Conservation (phyloP, 768 basidiomycete genomes). For the Lactarius psammicola region DNA sequence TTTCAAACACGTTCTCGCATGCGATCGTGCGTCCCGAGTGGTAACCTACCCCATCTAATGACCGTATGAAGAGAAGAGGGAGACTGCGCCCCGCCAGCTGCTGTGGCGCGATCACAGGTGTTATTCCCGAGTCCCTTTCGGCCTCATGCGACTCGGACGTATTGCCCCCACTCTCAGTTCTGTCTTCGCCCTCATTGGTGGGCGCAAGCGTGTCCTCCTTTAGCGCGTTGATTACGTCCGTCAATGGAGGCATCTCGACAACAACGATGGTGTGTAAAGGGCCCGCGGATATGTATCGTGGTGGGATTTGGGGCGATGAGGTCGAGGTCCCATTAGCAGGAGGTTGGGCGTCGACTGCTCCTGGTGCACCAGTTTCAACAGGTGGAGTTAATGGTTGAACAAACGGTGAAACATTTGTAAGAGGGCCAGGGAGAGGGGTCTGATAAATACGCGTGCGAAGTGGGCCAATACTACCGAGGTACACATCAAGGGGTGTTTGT, state of each 20-base stretch:
- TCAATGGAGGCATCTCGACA: slow-evolving; percentile 78
- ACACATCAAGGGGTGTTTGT: slow-evolving; percentile 79
- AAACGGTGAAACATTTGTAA: slow-evolving; percentile 62
- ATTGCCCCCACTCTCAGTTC: slow-evolving; percentile 31
- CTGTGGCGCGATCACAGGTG: slow-evolving; percentile 35
- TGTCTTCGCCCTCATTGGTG: slow-evolving; percentile 37
- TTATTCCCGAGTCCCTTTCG: slow-evolving; percentile 23
- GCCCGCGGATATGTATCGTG: slow-evolving; percentile 52
- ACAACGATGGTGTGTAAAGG: slow-evolving; percentile 77
- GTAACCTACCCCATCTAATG: slow-evolving; percentile 83
- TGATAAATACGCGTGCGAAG: slow-evolving; percentile 76
- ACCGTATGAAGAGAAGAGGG: slow-evolving; percentile 77
- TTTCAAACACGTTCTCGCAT: slow-evolving; percentile 76
- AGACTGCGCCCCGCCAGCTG: slow-evolving; percentile 68
- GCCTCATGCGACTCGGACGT: slow-evolving; percentile 17
- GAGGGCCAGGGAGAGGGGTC: slow-evolving; percentile 63
- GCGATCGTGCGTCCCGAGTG: slow-evolving; percentile 83
- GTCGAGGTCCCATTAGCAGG: slow-evolving; percentile 17
- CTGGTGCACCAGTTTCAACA: slow-evolving; percentile 31
- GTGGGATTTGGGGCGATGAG: slow-evolving; percentile 32
- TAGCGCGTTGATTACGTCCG: slow-evolving; percentile 74
- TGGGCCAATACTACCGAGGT: slow-evolving; percentile 87
- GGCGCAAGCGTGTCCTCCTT: slow-evolving; percentile 64
- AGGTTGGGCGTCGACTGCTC: slow-evolving; percentile 19
- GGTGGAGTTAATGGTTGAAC: slow-evolving; percentile 44